These are phyloP conservation scores for Colletotrichum kahawae DNA, from an alignment of 2,329 filamentous ascomycete genomes.

Conservation along the genomic window DNA sequence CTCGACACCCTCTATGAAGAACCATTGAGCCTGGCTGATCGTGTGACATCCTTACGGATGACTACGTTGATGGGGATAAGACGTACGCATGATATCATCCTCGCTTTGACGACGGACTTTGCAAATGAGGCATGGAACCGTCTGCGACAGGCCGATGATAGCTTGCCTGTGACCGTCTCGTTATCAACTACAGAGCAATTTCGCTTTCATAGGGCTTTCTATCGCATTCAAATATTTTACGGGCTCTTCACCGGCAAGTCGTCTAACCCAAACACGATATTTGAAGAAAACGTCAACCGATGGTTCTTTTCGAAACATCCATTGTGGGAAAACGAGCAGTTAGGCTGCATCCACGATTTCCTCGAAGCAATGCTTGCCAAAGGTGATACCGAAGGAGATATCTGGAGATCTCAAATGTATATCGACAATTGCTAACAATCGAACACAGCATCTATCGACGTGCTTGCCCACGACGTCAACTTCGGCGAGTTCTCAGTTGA, in stretches of 20 bases:
- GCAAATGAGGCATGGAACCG: not conserved
- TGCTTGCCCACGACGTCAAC: not conserved
- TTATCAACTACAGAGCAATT: not conserved
- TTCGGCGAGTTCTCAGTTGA: not conserved
- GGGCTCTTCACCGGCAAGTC: not conserved
- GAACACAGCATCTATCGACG: not conserved
- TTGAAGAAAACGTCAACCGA: not conserved
- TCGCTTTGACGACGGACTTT: not conserved
- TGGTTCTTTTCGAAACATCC: not conserved
- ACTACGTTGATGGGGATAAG: not conserved
- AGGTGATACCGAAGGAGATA: not conserved
- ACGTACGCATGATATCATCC: not conserved
- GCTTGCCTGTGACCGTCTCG: not conserved
- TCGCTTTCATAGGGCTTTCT: not conserved
- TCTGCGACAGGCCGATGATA: not conserved
- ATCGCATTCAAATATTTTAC: not conserved
- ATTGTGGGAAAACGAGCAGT: not conserved
- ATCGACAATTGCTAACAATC: fast-evolving
- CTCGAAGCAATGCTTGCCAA: not conserved
- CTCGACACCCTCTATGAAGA: not conserved
- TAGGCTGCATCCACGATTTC: not conserved
- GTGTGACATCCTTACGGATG: not conserved
- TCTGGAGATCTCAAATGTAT: not conserved
- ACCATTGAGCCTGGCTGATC: not conserved
- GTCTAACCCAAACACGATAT: not conserved